Conservation (phyloP, 140 eudicot species). For the Cichorium intybus region DNA sequence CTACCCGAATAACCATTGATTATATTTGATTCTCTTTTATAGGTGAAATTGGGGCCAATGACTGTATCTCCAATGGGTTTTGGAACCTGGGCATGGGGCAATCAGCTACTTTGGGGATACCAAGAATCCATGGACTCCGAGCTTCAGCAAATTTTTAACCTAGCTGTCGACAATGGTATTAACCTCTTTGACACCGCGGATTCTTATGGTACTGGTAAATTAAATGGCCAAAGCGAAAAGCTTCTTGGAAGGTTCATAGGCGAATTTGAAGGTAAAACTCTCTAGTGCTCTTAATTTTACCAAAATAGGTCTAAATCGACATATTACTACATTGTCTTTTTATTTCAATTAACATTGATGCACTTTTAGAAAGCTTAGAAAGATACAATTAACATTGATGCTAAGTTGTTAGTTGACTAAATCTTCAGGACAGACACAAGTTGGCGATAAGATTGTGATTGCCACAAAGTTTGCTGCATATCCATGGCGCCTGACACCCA, state of each 20-base stretch:
- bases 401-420: slow-evolving; percentile 6
- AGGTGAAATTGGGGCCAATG: slow-evolving; percentile 77
- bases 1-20: neutral
- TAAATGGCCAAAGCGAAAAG: slow-evolving; percentile 88
- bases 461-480: slow-evolving; percentile 98
- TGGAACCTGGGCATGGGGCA: slow-evolving; percentile 99
- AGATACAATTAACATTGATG: no score
- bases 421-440: slow-evolving; percentile 49
- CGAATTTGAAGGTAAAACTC: slow-evolving; percentile 48
- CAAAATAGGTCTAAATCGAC: no score
- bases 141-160: slow-evolving; percentile 69
- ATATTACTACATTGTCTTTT: neutral
- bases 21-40: neutral
- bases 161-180: slow-evolving; percentile 78
- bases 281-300: no score
- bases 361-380: no score
- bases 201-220: slow-evolving; percentile 89
- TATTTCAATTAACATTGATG: neutral
- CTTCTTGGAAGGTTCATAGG: slow-evolving; percentile 86
- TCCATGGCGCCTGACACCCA: no score
- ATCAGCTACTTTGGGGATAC: slow-evolving; percentile 94
- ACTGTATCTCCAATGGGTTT: slow-evolving; percentile 92
- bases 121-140: slow-evolving; percentile 79
- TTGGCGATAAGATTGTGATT: slow-evolving; percentile 54
- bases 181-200: slow-evolving; percentile 97